phyloP scores from a whole-genome alignment of 1,284 basidiomycete species.

The Malassezia pachydermatis region DNA sequence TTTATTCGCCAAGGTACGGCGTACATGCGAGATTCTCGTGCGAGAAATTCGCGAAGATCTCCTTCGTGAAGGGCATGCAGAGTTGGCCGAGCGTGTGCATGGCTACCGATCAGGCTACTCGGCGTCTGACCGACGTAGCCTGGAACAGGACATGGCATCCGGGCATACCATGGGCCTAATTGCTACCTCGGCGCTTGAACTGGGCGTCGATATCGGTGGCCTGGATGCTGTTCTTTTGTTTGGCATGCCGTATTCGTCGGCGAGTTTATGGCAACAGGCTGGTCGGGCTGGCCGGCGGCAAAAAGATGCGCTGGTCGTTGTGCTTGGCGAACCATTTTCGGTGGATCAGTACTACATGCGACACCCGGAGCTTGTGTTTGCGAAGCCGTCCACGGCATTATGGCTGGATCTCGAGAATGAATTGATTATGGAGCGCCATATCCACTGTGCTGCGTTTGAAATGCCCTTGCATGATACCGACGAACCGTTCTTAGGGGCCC shows the following conservation, averaged over 20 bases:
- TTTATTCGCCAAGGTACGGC: conserved; percentile 76
- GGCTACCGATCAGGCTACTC: conserved; percentile 71
- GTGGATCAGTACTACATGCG: conserved; percentile 69
- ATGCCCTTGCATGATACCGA: conserved; percentile 65
- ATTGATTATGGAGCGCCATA: conserved; percentile 67
- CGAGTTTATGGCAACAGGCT: conserved; percentile 70
- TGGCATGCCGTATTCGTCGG: conserved; percentile 61
- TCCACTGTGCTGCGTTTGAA: conserved; percentile 78
- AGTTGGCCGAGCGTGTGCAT: conserved; percentile 67
- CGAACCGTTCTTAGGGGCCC: conserved; percentile 60
- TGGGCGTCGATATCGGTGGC: conserved; percentile 79
- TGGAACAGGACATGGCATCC: conserved; percentile 75
- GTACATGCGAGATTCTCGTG: conserved; percentile 73
- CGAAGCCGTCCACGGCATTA: conserved; percentile 56
- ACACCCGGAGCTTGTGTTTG: conserved; percentile 53
- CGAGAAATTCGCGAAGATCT: conserved; percentile 65
- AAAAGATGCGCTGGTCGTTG: conserved; percentile 69
- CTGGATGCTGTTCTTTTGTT: conserved; percentile 81
- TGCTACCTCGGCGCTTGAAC: conserved; percentile 81
- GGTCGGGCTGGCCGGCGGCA: conserved; percentile 74
- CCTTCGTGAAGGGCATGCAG: conserved; percentile 63
- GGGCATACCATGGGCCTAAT: conserved; percentile 70
- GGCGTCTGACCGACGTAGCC: conserved; percentile 63
- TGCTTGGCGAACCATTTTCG: conserved; percentile 63
- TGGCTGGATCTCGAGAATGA: conserved; percentile 65